Evolutionary conservation across 441 rosid species (phyloP).

Genomic region (Croton laevigatus): DNA sequence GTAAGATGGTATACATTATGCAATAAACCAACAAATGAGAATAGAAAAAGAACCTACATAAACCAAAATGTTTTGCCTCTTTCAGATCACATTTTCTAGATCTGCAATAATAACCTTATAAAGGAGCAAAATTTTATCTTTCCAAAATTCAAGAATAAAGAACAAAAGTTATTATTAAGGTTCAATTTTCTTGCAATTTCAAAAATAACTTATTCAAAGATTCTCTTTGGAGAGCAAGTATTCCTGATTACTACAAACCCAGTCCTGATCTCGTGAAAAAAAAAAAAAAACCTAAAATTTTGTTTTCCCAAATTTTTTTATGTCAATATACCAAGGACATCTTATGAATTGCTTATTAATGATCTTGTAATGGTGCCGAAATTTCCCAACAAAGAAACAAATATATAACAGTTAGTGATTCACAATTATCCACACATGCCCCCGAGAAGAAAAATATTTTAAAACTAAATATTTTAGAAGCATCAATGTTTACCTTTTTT

Average conservation of each 20-base stretch:
- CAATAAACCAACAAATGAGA: background rate
- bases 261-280: too few species aligned
- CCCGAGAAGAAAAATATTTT: background rate
- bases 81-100: too few species aligned
- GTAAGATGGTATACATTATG: background rate
- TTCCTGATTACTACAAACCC: too few species aligned
- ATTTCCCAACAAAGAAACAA: background rate
- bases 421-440: background rate
- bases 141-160: background rate
- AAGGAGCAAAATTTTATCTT: too few species aligned
- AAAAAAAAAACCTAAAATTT: too few species aligned
- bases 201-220: too few species aligned
- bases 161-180: background rate
- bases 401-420: background rate
- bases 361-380: background rate
- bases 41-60: background rate
- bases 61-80: too few species aligned
- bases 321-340: background rate
- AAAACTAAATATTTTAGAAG: too few species aligned
- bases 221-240: too few species aligned
- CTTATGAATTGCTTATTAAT: background rate
- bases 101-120: too few species aligned
- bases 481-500: slow-evolving; percentile 49
- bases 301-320: too few species aligned
- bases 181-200: background rate